Base-by-base conservation (phyloP, 2,329 filamentous ascomycete genomes). In the Diplodia seriata region DNA sequence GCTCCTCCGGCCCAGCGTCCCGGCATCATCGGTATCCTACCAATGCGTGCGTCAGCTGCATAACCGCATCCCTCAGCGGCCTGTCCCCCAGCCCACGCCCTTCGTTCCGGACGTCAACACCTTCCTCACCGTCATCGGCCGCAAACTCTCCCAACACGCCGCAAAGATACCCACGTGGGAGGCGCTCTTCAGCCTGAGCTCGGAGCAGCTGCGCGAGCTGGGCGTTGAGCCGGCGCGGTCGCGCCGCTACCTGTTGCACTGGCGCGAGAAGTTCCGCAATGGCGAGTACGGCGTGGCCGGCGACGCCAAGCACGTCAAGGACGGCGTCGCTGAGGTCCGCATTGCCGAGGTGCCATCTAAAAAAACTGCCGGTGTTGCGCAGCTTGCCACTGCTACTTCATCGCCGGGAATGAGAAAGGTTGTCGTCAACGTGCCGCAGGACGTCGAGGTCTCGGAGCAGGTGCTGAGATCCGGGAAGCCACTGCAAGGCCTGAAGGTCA, bases 161-260 rank as follows among this genome's bases (percentile, higher is more conserved):
- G 85, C 87, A 80, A 98, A 98, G 80, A 92, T 99, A 74, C 89
- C 91, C 2, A 90, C 91, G 12, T 98, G 95, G 95, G 91, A 95
- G 65, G 87, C 92, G 6, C 88, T 99, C 55, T 98, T 98, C 85
- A 89, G 89, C 55, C 85, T 95, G 71, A 89, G 88, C 26, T 93
- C 92, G 20, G 79, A 85, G 54, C 89, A 98, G 80, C 85, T 99
- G 72, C 89, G 89, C 72, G 90, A 94, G 73, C 85, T 95, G 20
- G 94, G 95, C 67, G 85, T 98, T 70, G 94, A 98, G 78, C 93
- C 93, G 15, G 87, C 94, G 20, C 90, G 94, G 54, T 87, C 88
- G 72, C 87, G 95, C 70, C 86, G 90, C 68, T 99, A 98, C 76
- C 86, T 99, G 18, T 82, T 98, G 57, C 88, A 90, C 71, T 97